These are phyloP conservation scores for Penicillium psychrosexuale DNA, from an alignment of 2,329 filamentous ascomycete genomes.

Conservation along the genomic window DNA sequence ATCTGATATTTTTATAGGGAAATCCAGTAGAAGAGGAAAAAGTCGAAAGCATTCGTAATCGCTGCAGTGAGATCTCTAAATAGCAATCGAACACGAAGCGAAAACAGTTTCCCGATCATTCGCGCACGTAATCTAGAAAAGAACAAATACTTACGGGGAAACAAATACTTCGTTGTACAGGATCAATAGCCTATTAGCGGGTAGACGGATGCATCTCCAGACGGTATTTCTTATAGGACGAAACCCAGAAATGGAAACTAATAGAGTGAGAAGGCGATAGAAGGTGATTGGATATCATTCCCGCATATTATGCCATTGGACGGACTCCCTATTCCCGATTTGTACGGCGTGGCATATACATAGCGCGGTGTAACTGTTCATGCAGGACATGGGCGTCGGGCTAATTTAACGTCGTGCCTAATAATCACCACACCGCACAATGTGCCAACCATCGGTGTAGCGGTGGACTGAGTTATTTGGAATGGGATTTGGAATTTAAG, in stretches of 20 bases:
- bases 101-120: neutral
- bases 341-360: constrained; percentile 9
- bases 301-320: neutral
- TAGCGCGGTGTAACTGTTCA: constrained; percentile 3
- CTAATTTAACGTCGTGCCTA: constrained; percentile 2
- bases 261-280: neutral
- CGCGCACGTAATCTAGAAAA: neutral
- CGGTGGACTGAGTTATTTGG: neutral
- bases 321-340: neutral
- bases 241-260: neutral
- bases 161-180: neutral
- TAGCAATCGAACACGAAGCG: neutral
- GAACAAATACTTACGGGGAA: neutral
- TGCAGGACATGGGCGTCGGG: constrained; percentile 1
- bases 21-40: neutral
- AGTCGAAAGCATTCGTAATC: no score
- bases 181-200: neutral
- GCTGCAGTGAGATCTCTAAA: neutral
- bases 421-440: neutral
- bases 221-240: neutral
- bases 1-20: neutral
- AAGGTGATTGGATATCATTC: neutral
- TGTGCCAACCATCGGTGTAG: constrained; percentile 2
- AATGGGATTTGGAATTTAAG: neutral
- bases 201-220: neutral